These are phyloP conservation scores for Fomitopsis serialis DNA, from an alignment of 768 basidiomycete genomes.

Conservation along the genomic window DNA sequence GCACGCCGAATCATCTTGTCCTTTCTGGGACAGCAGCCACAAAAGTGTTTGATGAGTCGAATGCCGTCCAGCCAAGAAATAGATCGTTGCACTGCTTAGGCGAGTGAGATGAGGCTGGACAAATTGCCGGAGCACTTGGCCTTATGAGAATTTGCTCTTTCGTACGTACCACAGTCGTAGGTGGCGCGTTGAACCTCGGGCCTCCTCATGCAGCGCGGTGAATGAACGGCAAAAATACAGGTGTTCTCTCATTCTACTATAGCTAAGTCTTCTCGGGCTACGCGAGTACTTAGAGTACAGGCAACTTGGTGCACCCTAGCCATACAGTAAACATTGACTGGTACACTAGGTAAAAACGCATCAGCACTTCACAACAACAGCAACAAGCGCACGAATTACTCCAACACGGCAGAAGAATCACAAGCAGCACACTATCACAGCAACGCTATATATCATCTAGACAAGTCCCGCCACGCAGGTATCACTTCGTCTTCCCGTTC, in stretches of 20 bases:
- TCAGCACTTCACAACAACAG: background rate
- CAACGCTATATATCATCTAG: background rate
- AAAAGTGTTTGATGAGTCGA: background rate
- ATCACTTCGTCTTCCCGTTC: conserved; percentile 8
- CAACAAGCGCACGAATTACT: background rate
- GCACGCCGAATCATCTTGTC: too few species aligned
- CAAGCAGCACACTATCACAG: background rate
- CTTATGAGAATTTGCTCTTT: too few species aligned
- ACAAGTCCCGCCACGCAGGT: background rate
- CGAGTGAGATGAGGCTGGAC: too few species aligned
- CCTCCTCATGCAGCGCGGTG: too few species aligned
- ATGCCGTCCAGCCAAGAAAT: too few species aligned
- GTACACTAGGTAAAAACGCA: background rate
- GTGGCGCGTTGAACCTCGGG: too few species aligned
- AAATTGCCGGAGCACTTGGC: too few species aligned
- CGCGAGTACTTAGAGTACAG: conserved; percentile 1
- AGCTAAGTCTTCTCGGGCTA: background rate
- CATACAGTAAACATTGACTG: background rate
- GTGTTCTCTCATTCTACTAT: conserved; percentile 1
- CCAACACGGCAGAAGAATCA: background rate
- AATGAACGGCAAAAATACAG: too few species aligned
- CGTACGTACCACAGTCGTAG: too few species aligned
- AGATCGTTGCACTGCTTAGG: too few species aligned
- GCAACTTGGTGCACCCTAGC: background rate
- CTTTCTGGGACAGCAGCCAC: background rate